Evolutionary conservation across 805 yeast species (phyloP).

Genomic region (Ogataea angusta): DNA sequence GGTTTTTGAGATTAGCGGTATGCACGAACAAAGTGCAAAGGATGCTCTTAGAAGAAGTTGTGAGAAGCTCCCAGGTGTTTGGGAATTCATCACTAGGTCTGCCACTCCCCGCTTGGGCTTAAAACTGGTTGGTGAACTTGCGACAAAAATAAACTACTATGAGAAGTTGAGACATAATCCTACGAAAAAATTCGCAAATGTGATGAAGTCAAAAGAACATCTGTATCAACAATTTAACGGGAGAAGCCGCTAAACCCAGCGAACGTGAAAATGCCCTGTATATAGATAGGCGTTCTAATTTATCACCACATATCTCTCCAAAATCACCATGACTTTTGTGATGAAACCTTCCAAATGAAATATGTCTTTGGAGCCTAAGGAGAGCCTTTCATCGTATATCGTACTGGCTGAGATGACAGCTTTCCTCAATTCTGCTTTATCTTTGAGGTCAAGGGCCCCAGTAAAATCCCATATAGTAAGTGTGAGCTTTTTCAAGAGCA

Average conservation of each 20-base stretch:
- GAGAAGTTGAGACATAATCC: conserved; percentile 58
- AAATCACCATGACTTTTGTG: conserved; percentile 78
- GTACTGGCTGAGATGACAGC: conserved; percentile 60
- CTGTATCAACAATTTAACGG: conserved; percentile 44
- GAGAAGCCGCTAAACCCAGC: conserved; percentile 18
- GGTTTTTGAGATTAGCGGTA: conserved; percentile 70
- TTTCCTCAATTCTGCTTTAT: conserved; percentile 32
- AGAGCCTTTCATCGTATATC: conserved; percentile 77
- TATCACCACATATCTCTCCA: conserved; percentile 41
- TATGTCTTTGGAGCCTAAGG: conserved; percentile 83
- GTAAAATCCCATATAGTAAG: conserved; percentile 31
- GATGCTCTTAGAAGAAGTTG: conserved; percentile 90
- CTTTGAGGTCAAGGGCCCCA: conserved; percentile 19
- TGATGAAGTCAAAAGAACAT: conserved; percentile 47
- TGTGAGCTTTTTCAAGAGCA: conserved; percentile 63
- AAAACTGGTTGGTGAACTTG: conserved; percentile 45
- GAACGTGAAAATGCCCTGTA: neutral
- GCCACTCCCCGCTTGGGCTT: conserved; percentile 72
- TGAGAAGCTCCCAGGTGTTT: conserved; percentile 87
- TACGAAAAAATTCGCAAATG: conserved; percentile 57
- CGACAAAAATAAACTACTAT: conserved; percentile 49
- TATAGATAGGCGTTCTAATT: neutral
- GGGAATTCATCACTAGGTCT: conserved; percentile 71
- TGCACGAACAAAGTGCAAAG: conserved; percentile 86
- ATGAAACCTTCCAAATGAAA: conserved; percentile 94